phyloP scores from a whole-genome alignment of 129 eudicot genomes.

The Flaveria linearis region DNA sequence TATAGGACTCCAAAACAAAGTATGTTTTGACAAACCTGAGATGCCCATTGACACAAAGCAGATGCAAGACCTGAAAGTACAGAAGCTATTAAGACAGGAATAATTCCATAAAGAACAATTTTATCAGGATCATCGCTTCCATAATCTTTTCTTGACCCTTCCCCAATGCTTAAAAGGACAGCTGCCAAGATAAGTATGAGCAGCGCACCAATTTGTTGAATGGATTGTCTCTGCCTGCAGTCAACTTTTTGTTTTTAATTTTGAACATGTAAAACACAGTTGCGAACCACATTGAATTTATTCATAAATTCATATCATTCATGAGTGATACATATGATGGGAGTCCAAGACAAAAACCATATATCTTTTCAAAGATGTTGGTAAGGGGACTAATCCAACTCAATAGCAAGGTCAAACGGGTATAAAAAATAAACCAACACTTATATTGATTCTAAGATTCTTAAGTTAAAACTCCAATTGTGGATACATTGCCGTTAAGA shows the following conservation, averaged over 20 bases:
- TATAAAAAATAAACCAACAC: no score
- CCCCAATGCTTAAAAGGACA: constrained; percentile 87
- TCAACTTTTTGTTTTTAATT: constrained; percentile 3
- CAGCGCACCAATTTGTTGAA: constrained; percentile 97
- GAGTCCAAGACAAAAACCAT: background rate
- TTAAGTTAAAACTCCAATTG: no score
- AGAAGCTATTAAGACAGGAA: constrained; percentile 90
- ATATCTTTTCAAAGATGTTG: no score
- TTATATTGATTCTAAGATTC: no score
- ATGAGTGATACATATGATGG: constrained; percentile 7
- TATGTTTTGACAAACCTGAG: constrained; percentile 64
- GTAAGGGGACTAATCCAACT: no score
- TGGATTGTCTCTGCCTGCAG: constrained; percentile 83
- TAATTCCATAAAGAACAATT: constrained; percentile 66
- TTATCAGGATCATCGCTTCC: constrained; percentile 59
- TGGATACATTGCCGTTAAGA: no score
- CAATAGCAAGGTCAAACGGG: no score
- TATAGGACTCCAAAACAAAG: constrained; percentile 15
- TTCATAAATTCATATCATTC: background rate
- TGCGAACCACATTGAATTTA: background rate
- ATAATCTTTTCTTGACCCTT: constrained; percentile 86
- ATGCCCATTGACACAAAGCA: constrained; percentile 96
- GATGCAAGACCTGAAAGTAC: constrained; percentile 98
- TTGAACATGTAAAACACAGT: background rate
- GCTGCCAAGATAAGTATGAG: constrained; percentile 83